Evolutionary conservation across 2,329 filamentous ascomycete species (phyloP).

Genomic region (Lecanicillium sp.): DNA sequence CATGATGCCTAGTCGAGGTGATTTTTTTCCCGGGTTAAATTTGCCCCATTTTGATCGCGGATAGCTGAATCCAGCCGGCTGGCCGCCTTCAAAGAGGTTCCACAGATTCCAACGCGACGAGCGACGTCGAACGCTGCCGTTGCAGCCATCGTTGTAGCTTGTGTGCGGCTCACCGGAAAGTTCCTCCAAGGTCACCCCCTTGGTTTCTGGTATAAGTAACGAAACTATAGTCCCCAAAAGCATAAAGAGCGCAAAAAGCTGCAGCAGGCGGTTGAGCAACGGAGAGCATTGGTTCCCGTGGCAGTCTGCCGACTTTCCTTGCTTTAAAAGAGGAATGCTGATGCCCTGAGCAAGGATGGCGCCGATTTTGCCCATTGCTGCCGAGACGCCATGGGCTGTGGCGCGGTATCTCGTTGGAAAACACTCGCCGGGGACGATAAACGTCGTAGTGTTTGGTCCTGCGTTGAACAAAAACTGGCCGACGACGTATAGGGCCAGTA

Average conservation of each 20-base stretch:
- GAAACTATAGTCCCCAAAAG: constrained; percentile 60
- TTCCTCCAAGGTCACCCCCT: constrained; percentile 63
- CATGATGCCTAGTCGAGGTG: constrained; percentile 32
- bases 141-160: constrained; percentile 43
- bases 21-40: constrained; percentile 18
- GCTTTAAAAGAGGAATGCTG: constrained; percentile 52
- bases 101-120: constrained; percentile 24
- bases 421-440: constrained; percentile 56
- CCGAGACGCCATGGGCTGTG: constrained; percentile 56
- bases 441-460: constrained; percentile 58
- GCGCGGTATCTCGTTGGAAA: constrained; percentile 56
- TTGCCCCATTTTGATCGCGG: constrained; percentile 23
- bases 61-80: constrained; percentile 42
- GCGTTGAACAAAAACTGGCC: constrained; percentile 61
- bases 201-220: constrained; percentile 70
- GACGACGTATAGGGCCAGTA: constrained; percentile 55
- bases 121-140: constrained; percentile 36
- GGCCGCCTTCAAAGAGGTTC: constrained; percentile 42
- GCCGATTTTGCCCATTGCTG: constrained; percentile 59
- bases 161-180: constrained; percentile 59
- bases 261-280: constrained; percentile 65
- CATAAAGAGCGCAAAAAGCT: constrained; percentile 78
- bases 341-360: constrained; percentile 60
- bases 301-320: constrained; percentile 37
- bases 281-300: constrained; percentile 39